phyloP scores from a whole-genome alignment of 2,329 filamentous ascomycete species.

The Thielaviopsis ethacetica region DNA sequence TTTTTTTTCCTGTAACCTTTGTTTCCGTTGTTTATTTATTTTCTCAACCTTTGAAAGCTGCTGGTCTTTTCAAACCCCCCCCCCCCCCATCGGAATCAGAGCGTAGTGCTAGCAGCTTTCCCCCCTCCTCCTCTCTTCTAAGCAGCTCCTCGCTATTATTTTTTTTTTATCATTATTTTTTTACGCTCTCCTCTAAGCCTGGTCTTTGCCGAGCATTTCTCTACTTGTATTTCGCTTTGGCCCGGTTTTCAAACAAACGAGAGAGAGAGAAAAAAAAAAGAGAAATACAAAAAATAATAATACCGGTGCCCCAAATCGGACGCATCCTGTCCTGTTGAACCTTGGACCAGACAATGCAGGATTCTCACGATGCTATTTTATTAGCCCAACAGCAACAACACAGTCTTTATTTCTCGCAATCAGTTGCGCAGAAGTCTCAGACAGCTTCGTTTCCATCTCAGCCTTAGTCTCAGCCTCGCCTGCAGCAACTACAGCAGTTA shows the following conservation, averaged over 20 bases:
- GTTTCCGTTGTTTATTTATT: background rate
- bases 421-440: background rate
- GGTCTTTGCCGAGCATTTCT: conserved; percentile 13
- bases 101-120: conserved; percentile 1
- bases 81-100: too few species aligned
- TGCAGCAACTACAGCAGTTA: background rate
- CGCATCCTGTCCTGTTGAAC: background rate
- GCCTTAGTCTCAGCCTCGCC: conserved; percentile 11
- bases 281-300: background rate
- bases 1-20: too few species aligned
- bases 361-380: conserved; percentile 11
- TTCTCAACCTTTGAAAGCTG: too few species aligned
- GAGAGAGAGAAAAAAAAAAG: background rate
- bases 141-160: background rate
- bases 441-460: background rate
- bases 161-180: background rate
- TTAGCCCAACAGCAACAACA: conserved; percentile 8
- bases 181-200: conserved; percentile 6
- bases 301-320: background rate
- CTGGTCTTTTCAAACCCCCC: too few species aligned
- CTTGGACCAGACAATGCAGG: conserved; percentile 9
- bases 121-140: conserved; percentile 10
- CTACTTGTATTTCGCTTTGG: conserved; percentile 12
- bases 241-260: background rate
- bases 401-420: background rate